Conservation (phyloP, 495 filamentous ascomycete genomes). For the Hyaloscypha finlandica region DNA sequence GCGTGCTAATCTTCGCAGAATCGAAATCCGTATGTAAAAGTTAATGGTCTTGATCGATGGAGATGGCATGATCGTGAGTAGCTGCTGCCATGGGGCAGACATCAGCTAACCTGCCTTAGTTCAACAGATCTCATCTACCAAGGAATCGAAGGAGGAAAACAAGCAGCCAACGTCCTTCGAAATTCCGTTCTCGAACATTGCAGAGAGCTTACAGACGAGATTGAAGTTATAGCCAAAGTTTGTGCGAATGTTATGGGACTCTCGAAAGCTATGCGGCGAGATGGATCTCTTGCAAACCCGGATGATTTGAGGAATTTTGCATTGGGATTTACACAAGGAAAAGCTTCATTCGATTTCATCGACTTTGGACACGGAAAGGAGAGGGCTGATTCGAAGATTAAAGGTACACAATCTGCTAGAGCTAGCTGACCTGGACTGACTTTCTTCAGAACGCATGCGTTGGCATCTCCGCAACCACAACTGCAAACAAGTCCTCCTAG, state of each 20-base stretch:
- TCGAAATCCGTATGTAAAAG: constrained; percentile 73
- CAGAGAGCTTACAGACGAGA: constrained; percentile 48
- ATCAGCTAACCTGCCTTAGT: constrained; percentile 42
- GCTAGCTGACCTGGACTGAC: constrained; percentile 15
- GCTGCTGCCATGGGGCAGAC: neutral
- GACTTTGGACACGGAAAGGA: constrained; percentile 74
- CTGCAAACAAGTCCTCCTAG: constrained; percentile 80
- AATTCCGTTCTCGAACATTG: constrained; percentile 52
- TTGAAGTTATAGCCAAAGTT: constrained; percentile 66
- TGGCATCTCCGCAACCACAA: constrained; percentile 70
- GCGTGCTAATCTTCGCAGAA: constrained; percentile 49
- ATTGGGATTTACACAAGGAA: constrained; percentile 75
- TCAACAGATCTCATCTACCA: constrained; percentile 61
- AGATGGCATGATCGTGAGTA: constrained; percentile 67
- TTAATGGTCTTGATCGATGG: constrained; percentile 77
- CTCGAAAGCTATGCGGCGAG: constrained; percentile 56
- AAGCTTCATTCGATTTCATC: constrained; percentile 70
- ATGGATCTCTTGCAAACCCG: constrained; percentile 57
- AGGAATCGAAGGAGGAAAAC: constrained; percentile 69
- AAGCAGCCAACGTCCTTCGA: constrained; percentile 65
- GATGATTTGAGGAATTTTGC: constrained; percentile 65
- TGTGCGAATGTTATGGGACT: constrained; percentile 71
- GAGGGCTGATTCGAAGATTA: constrained; percentile 71
- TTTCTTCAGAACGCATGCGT: constrained; percentile 53
- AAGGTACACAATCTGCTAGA: constrained; percentile 51